phyloP scores from a whole-genome alignment of 2,329 filamentous ascomycete species.

The Epichloe elymi region DNA sequence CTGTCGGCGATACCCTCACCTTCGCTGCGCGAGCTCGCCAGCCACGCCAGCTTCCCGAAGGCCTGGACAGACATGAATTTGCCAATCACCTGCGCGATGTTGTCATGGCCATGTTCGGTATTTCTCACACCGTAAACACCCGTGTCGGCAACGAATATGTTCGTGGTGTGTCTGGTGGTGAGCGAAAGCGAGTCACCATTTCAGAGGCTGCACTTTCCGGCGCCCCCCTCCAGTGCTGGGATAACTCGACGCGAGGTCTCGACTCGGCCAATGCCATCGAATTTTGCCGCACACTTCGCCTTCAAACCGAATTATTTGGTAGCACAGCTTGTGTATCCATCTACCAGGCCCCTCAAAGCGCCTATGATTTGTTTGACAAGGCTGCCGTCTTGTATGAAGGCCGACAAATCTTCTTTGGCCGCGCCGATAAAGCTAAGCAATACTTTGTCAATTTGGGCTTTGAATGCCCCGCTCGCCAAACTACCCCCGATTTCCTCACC shows the following conservation, averaged over 20 bases:
- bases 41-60: slow-evolving; percentile 46
- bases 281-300: slow-evolving; percentile 57
- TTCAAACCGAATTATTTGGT: slow-evolving; percentile 53
- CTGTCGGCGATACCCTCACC: slow-evolving; percentile 65
- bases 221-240: slow-evolving; percentile 53
- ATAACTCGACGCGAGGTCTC: slow-evolving; percentile 62
- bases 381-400: slow-evolving; percentile 45
- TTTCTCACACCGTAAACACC: slow-evolving; percentile 60
- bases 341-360: slow-evolving; percentile 54
- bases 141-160: slow-evolving; percentile 63
- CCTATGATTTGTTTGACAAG: slow-evolving; percentile 54
- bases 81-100: slow-evolving; percentile 54
- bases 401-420: slow-evolving; percentile 51
- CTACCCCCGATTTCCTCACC: slow-evolving; percentile 57
- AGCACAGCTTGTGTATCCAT: slow-evolving; percentile 58
- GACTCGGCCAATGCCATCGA: slow-evolving; percentile 66
- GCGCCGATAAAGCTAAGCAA: slow-evolving; percentile 42
- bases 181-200: slow-evolving; percentile 55
- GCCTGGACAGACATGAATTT: slow-evolving; percentile 33
- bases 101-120: slow-evolving; percentile 64
- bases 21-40: slow-evolving; percentile 63
- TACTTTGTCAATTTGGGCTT: slow-evolving; percentile 59
- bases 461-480: slow-evolving; percentile 51
- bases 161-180: slow-evolving; percentile 61
- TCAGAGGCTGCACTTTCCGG: slow-evolving; percentile 46